A percentile compares a stretch with the other conserved stretches of the same genome.
These are phyloP conservation scores for Puccinia hordei DNA, from an alignment of 1,284 basidiomycete species.

Conservation along the genomic window DNA sequence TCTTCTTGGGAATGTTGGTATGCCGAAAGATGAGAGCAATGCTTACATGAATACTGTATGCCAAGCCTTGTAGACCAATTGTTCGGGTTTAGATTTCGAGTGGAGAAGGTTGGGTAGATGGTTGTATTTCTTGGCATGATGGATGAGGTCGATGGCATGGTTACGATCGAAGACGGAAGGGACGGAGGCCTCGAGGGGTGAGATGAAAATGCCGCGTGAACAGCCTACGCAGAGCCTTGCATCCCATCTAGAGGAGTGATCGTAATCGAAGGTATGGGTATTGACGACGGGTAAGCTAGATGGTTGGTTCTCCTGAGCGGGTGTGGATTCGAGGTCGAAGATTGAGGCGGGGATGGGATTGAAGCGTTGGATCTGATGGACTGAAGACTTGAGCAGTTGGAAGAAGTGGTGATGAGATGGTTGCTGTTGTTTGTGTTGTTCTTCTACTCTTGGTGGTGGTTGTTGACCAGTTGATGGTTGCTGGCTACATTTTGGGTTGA, in stretches of 20 bases:
- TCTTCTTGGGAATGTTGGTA: no score
- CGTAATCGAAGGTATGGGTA: neutral
- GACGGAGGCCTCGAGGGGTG: neutral
- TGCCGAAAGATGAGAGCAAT: no score
- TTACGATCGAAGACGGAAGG: slow-evolving; percentile 25
- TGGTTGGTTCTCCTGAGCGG: neutral
- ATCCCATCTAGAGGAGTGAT: slow-evolving; percentile 12
- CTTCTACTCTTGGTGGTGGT: neutral
- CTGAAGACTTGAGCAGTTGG: slow-evolving; percentile 14
- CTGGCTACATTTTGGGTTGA: slow-evolving; percentile 4
- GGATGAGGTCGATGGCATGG: slow-evolving; percentile 17
- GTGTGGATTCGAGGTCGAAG: neutral
- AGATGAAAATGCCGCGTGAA: slow-evolving; percentile 25
- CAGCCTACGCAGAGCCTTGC: slow-evolving; percentile 11
- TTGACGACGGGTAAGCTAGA: neutral
- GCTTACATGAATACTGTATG: slow-evolving; percentile 48
- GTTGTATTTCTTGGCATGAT: slow-evolving; percentile 31
- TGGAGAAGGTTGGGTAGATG: slow-evolving; percentile 13
- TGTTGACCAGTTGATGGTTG: neutral
- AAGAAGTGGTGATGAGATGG: slow-evolving; percentile 2
- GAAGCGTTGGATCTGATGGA: slow-evolving; percentile 20
- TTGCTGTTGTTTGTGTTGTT: neutral
- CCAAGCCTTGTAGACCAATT: slow-evolving; percentile 43
- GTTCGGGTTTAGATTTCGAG: slow-evolving; percentile 14
- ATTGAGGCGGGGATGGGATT: slow-evolving; percentile 9